Percentiles rank a stretch among this genome's conserved stretches.
phyloP scores from a whole-genome alignment of 2,329 filamentous ascomycete genomes.

The Fusarium oligoseptatum region DNA sequence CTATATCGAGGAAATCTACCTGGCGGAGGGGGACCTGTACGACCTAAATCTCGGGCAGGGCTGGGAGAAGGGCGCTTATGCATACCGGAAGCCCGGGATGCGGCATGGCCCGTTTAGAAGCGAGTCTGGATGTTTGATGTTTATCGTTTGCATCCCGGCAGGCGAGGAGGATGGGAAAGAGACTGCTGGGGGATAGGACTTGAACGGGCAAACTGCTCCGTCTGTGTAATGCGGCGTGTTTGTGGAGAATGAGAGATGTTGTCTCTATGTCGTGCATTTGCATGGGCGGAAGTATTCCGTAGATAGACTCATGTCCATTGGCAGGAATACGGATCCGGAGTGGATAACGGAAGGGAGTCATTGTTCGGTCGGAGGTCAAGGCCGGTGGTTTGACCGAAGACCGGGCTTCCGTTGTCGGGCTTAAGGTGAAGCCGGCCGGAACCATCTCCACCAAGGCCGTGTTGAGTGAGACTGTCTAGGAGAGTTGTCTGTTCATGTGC shows the following conservation, averaged over 20 bases:
- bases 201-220: conserved; percentile 11
- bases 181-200: conserved; percentile 1
- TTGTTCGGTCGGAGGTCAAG: background rate
- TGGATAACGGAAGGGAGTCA: conserved; percentile 9
- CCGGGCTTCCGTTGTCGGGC: conserved; percentile 24
- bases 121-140: conserved; percentile 52
- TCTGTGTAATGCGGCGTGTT: background rate
- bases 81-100: conserved; percentile 56
- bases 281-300: background rate
- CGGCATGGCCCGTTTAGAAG: conserved; percentile 55
- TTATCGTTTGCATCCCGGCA: conserved; percentile 44
- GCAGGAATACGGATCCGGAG: background rate
- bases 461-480: background rate
- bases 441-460: background rate
- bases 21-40: conserved; percentile 52
- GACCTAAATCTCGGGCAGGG: conserved; percentile 48
- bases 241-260: background rate
- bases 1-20: conserved; percentile 55
- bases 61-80: conserved; percentile 54
- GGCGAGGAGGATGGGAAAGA: conserved; percentile 19
- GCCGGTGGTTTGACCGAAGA: conserved; percentile 11
- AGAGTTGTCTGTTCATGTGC: background rate
- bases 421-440: background rate
- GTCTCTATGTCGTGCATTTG: conserved; percentile 2
- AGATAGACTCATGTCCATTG: background rate